Evolutionary conservation across 176 grass and related monocot species (phyloP).

Genomic region (Cenchrus fungigraminus): DNA sequence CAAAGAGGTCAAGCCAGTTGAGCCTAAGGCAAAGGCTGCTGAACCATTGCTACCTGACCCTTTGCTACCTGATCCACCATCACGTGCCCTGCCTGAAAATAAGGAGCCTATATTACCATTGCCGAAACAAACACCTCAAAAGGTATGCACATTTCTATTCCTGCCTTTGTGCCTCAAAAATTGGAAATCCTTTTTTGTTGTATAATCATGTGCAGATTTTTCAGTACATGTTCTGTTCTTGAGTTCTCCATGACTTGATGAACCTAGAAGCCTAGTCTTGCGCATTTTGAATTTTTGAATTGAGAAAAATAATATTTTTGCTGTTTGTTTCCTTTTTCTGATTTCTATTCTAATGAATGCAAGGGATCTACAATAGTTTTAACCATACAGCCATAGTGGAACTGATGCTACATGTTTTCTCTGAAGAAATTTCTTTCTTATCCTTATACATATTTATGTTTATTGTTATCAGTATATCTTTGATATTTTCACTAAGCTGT

Average conservation of each 20-base stretch:
- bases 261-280: background rate
- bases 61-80: constrained; percentile 59
- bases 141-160: constrained; percentile 40
- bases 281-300: constrained; percentile 16
- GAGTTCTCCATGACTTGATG: background rate
- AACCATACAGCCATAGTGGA: background rate
- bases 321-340: background rate
- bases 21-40: constrained; percentile 45
- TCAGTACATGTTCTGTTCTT: background rate
- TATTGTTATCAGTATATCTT: background rate
- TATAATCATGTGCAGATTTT: background rate
- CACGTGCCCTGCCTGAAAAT: constrained; percentile 50
- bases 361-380: background rate
- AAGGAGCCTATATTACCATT: constrained; percentile 83
- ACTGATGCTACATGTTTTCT: background rate
- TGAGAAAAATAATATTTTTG: background rate
- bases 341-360: background rate
- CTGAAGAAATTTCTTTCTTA: background rate
- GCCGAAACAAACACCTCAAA: constrained; percentile 61
- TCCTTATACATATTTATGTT: constrained; percentile 7
- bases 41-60: constrained; percentile 61
- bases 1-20: constrained; percentile 47
- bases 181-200: background rate
- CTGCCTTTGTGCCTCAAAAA: background rate
- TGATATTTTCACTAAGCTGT: constrained; percentile 17